Evolutionary conservation across 2,329 filamentous ascomycete genomes (phyloP), one percentile per base, ranked within the genome.

Genomic region (Beauveria varroae): DNA sequence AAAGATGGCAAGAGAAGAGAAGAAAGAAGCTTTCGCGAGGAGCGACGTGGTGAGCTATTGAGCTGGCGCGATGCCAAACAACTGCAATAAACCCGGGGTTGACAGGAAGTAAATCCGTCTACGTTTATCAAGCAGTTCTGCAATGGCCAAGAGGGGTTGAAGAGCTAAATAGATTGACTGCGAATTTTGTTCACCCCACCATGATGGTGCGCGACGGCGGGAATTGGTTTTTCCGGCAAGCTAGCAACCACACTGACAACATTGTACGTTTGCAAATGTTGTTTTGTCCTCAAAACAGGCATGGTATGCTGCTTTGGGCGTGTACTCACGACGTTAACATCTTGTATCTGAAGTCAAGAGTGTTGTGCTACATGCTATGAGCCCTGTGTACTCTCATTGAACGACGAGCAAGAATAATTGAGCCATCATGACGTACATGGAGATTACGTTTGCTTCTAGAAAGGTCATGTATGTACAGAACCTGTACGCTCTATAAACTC

Each of bases 1-100:
- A 76, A 83, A 76, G 71, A 74, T 71, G 72, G 72, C 75, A 67
- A 74, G 66, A 82, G 83, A 85, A 86, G 78, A 70, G 80, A 85
- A 85, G 68, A 69, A 67, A 69, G 68, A 64, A 70, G 54, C 54
- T 65, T 65, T 67, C 68, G 65, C 63, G 64, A 67, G 56, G 68
- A 66, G 70, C 66, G 71, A 74, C 73, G 77, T 77, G 78, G 76
- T 80, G 72, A 65, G 67, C 65, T 68, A 65, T 28, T 49, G 43
- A 50, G 41, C 28, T 61, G 59, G 59, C 59, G 24, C n/a, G 22
- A 37, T 46, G 60, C 53, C 53, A 53, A 57, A 44, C 12, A 44
- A 37, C 26, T 34, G 37, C 53, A 56, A 54, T 46, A 20, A 41
- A 47, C 22, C 26, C 58, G 26, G 26, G 30, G 16, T 49, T 41